Evolutionary conservation across 1,139 yeast species (phyloP), one percentile per base, ranked within the genome.

Genomic region (Taphrina populina): DNA sequence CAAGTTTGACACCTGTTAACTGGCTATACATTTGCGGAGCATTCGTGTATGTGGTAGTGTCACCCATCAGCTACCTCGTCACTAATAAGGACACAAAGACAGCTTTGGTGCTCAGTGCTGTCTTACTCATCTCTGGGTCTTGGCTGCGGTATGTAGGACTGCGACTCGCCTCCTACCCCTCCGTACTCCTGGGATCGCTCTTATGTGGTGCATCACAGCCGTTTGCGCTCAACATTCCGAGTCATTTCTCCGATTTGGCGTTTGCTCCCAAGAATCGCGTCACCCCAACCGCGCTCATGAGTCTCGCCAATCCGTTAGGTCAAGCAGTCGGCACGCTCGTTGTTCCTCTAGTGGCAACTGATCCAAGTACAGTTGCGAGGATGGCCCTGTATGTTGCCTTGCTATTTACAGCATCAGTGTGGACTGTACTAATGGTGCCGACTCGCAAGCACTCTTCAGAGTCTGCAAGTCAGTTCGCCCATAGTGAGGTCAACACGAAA

Each of bases 271-370:
- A 47, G 8, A 57, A 34, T 1, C 64, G 72, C 24, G 68, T 69
- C 21, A 66, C 71, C 24, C 70, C 72, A 15, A 69, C 69, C 51
- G 72, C 71, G 11, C 63, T 69, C 41, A 69, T 69, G 10, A 66
- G 71, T n/a, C 62, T 69, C 36, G 63, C 72, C 3, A 69, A 68
- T 57, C 72, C 72, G 2, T 61, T 69, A 8, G 72, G 72, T 3
- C 72, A 70, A n/a, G 72, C 72, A n/a, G 62, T 69, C 56, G 72
- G 70, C 13, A 68, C 68, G 57, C 63, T 69, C 2, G 68, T 69
- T 5, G 69, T 71, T 8, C 72, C 72, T 1, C 64, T 68, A 4
- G 61, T 69, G 36, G 71, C 68, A n/a, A 56, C 65, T 6, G 21
- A 56, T 15, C 41, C 61, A 4, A 17, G 43, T 19, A 47, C 61